Base-by-base conservation (phyloP, 2,329 filamentous ascomycete species). In the Ceratocystiopsis minuta region DNA sequence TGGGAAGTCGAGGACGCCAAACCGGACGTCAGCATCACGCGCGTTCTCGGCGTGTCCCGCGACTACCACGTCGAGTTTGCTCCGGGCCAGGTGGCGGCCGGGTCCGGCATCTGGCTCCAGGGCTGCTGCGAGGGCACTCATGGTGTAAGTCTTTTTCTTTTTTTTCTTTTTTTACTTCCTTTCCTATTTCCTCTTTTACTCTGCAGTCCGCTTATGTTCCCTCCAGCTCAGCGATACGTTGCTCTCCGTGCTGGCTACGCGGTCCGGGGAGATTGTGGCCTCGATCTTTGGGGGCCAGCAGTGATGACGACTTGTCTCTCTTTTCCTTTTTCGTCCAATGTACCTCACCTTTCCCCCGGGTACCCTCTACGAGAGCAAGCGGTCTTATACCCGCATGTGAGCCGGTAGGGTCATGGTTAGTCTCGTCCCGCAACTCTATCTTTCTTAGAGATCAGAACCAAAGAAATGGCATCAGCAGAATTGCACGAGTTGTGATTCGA, bases 81-180 rank as follows among this genome's bases (percentile, higher is more conserved):
- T 39, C 63, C 71, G 2, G 77, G 72, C 28, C 67, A 71, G 38
- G 79, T 96, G 32, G 70, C 75, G n/a, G 55, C 68, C 0, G 74
- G 78, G 37, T 80, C 84, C 14, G 87, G 87, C 4, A 68, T 96
- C 45, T 96, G 83, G 80, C 66, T 96, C 52, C 90, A 96, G 58
- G 88, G 88, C 31, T 95, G 87, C 63, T 92, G 86, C 57, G 87
- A 96, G 65, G 75, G 70, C 47, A 93, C 86, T 32, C 88, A 96
- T 59, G 88, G 88, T 45, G 80, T 88, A 71, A 75, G 80, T 39
- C 16, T 5, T 76, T 16, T 18, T 12, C 16, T 13, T 36, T 36
- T 16, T 39, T 12, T 38, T n/a, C 32, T 31, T 16, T 17, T 40
- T 32, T 31, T 16, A 9, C 34, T 37, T n/a, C 53, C 49, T 39